These are phyloP conservation scores for Setomelanomma holmii DNA, from an alignment of 2,329 filamentous ascomycete genomes.

Conservation along the genomic window DNA sequence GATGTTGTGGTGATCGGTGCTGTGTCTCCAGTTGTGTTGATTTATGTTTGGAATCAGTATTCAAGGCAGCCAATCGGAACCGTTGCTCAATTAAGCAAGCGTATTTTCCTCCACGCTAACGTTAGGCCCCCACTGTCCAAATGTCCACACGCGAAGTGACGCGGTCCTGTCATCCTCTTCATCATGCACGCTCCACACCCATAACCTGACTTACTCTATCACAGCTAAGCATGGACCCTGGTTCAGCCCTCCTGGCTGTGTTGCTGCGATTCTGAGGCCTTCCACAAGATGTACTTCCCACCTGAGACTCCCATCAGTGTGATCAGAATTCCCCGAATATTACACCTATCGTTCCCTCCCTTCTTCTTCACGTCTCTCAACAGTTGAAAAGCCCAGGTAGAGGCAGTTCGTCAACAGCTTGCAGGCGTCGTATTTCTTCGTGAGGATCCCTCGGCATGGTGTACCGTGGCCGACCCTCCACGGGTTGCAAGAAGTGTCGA, in stretches of 20 bases:
- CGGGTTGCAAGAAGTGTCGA: constrained; percentile 46
- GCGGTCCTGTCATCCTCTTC: neutral
- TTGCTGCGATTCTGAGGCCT: neutral
- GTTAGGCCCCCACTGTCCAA: neutral
- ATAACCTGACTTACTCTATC: neutral
- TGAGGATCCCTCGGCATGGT: constrained; percentile 30
- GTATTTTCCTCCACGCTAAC: neutral
- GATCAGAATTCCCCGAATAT: neutral
- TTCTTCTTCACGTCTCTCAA: neutral
- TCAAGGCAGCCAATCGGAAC: neutral
- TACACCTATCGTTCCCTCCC: neutral
- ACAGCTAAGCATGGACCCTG: neutral
- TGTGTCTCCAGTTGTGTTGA: too few relatives aligned
- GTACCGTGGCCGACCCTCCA: constrained; percentile 43
- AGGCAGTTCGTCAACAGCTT: too few relatives aligned
- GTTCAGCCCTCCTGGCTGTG: neutral
- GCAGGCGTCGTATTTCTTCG: too few relatives aligned
- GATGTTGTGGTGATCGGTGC: too few relatives aligned
- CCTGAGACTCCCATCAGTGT: neutral
- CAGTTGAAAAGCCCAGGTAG: too few relatives aligned
- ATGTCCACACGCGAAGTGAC: neutral
- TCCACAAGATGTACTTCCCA: neutral
- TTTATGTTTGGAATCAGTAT: too few relatives aligned
- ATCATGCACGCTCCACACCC: neutral
- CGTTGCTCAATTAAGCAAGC: neutral